These are phyloP conservation scores for Hortaea sp. DNA, from an alignment of 2,329 filamentous ascomycete species.

Conservation along the genomic window DNA sequence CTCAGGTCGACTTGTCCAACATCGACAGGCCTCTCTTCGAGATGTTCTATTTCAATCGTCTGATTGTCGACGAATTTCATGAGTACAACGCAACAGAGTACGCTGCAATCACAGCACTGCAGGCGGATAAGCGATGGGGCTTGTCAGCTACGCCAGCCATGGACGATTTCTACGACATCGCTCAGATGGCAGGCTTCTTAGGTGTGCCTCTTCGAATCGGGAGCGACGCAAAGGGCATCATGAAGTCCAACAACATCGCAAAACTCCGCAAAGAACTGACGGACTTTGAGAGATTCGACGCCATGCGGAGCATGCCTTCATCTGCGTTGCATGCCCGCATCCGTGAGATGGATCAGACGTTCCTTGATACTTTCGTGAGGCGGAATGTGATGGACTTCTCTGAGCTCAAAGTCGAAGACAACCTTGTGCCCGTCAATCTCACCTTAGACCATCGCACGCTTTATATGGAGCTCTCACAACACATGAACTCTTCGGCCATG, in stretches of 20 bases:
- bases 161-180: conserved; percentile 48
- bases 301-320: conserved; percentile 41
- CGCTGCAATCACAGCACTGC: conserved; percentile 35
- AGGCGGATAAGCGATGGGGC: conserved; percentile 48
- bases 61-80: conserved; percentile 57
- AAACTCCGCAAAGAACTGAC: conserved; percentile 33
- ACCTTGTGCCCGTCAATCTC: conserved; percentile 35
- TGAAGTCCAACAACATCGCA: conserved; percentile 38
- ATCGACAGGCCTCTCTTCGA: conserved; percentile 37
- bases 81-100: conserved; percentile 39
- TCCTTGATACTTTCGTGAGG: conserved; percentile 45
- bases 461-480: conserved; percentile 47
- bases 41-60: conserved; percentile 49
- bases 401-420: conserved; percentile 36
- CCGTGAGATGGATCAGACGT: conserved; percentile 43
- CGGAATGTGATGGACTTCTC: conserved; percentile 27
- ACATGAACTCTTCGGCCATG: conserved; percentile 43
- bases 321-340: conserved; percentile 43
- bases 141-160: conserved; percentile 54
- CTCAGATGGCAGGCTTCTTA: conserved; percentile 48
- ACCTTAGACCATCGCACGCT: conserved; percentile 40
- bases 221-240: conserved; percentile 36
- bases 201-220: conserved; percentile 46
- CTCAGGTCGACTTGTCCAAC: conserved; percentile 5
- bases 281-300: conserved; percentile 46